Percentiles rank a stretch among this genome's conserved stretches.
These are phyloP conservation scores for Jasminum sambac DNA, from an alignment of 257 asterid genomes.

Conservation along the genomic window DNA sequence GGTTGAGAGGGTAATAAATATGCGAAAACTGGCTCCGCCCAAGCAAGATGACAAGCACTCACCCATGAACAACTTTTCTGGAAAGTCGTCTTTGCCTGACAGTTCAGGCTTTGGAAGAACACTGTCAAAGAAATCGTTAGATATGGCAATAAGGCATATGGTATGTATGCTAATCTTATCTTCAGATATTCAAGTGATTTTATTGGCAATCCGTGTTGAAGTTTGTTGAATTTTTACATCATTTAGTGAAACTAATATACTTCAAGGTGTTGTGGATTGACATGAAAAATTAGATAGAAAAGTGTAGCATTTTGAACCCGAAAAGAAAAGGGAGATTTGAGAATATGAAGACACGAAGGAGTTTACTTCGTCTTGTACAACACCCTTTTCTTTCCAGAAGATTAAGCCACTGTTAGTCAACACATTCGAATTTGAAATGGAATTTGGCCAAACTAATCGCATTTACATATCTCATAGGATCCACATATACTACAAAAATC, in stretches of 20 bases:
- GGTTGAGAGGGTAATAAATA: constrained; percentile 78
- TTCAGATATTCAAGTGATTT: constrained; percentile 15
- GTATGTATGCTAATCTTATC: constrained; percentile 43
- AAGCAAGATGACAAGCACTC: constrained; percentile 53
- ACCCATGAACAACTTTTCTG: constrained; percentile 41
- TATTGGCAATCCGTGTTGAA: not conserved
- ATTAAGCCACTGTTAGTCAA: not conserved
- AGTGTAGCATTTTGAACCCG: no score
- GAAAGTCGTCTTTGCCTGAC: constrained; percentile 66
- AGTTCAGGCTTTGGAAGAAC: constrained; percentile 94
- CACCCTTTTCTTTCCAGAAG: not conserved
- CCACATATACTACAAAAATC: no score
- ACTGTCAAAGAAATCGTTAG: constrained; percentile 94
- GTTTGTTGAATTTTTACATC: not conserved
- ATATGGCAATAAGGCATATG: constrained; percentile 99
- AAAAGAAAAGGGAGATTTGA: no score
- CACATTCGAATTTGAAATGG: no score
- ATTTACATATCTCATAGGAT: no score
- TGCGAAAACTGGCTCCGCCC: constrained; percentile 56
- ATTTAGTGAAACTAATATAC: not conserved
- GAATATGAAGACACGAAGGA: not conserved
- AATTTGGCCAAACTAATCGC: no score
- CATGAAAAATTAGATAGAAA: no score
- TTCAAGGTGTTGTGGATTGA: no score
- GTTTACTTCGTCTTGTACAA: not conserved